Base-by-base conservation (phyloP, 1,139 yeast genomes). In the Scheffersomyces stambukii region DNA sequence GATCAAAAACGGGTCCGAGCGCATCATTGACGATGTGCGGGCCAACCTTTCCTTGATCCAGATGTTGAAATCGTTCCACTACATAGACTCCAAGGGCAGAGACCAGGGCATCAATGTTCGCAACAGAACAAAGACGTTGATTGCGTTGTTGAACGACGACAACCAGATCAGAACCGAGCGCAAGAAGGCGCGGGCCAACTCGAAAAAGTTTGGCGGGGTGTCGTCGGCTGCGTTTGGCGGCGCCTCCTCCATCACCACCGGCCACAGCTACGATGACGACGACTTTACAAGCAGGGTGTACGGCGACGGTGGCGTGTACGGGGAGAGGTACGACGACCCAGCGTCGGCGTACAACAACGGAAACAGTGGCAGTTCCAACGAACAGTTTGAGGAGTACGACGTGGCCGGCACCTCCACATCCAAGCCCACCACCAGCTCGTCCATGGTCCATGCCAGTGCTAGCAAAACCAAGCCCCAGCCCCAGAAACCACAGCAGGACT, bases 21-120 rank as follows among this genome's bases (percentile, higher is more conserved):
- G 96, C 40, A 86, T 93, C 40, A 93, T 93, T 36, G 98, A 91
- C 58, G 96, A 91, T 42, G 89, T 94, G 4, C 72, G 97, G 35
- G 76, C 93, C 17, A 93, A 88, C 54, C 54, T 85, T 36, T 77
- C 85, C 12, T 70, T 89, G 35, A 78, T 91, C 38, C 84, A 83
- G 38, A 82, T 91, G 95, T 71, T 93, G 46, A 85, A 86, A 50
- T 79, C 88, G 15, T 93, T 91, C 75, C 97, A 89, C 55, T 93
- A 86, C 60, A 82, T 85, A 32, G 97, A 91, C 56, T 77, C 89
- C 16, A 85, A 86, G 53, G 97, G 96, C 22, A 77, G 91, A 46
- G 99, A 91, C 56, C 97, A 89, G 60, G 99, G 99, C 30, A 78
- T 88, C 42, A 89, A 91, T 53, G 96, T 91, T 33, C 76, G 97